Evolutionary conservation across 2,329 filamentous ascomycete genomes (phyloP).

Genomic region (Dichotomopilus funicola): DNA sequence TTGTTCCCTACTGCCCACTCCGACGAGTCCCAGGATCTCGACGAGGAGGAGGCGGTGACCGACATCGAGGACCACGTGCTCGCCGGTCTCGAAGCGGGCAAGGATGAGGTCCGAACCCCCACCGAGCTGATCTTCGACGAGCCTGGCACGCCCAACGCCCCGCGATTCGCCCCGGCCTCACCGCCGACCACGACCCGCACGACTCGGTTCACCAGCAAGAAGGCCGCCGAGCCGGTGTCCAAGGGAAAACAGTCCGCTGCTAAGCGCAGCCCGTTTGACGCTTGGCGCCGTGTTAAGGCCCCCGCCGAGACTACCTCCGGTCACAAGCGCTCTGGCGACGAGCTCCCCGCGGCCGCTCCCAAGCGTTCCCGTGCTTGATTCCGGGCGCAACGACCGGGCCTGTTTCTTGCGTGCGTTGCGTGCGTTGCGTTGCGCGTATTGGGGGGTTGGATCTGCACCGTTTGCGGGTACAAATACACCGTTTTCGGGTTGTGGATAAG

Average conservation of each 20-base stretch:
- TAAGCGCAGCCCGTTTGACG: constrained; percentile 55
- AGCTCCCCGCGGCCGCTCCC: constrained; percentile 25
- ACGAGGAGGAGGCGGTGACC: constrained; percentile 53
- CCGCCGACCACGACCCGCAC: constrained; percentile 57
- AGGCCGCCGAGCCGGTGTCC: constrained; percentile 37
- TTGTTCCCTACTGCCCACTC: constrained; percentile 55
- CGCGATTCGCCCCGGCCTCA: constrained; percentile 51
- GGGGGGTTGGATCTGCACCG: constrained; percentile 1
- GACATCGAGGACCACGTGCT: constrained; percentile 49
- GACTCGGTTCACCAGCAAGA: constrained; percentile 51
- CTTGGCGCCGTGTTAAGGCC: constrained; percentile 61
- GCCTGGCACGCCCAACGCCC: constrained; percentile 47
- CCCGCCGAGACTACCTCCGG: constrained; percentile 31
- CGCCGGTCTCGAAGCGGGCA: constrained; percentile 23
- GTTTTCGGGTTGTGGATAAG: too few relatives aligned
- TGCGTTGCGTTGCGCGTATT: not conserved
- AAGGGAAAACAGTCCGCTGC: constrained; percentile 31
- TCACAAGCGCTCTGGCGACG: constrained; percentile 39
- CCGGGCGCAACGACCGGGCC: not conserved
- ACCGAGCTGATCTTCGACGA: constrained; percentile 30
- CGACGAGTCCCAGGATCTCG: constrained; percentile 32
- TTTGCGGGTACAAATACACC: not conserved
- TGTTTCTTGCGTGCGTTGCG: not conserved
- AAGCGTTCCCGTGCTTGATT: constrained; percentile 34
- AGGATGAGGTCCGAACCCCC: constrained; percentile 32